Conservation (phyloP, 768 basidiomycete genomes). For the Tulasnella sp. region DNA sequence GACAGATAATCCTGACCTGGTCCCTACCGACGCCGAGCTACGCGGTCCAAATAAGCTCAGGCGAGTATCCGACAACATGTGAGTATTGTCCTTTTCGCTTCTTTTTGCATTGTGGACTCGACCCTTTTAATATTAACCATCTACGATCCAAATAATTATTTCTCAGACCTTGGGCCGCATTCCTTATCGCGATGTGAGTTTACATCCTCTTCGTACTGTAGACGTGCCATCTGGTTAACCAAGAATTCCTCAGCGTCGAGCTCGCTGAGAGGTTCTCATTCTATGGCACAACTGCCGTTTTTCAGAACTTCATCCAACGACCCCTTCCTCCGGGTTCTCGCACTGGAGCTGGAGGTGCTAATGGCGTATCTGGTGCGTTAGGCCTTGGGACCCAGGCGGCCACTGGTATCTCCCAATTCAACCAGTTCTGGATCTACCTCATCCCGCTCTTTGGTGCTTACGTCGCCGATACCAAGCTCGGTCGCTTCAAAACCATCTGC, state of each 20-base stretch:
- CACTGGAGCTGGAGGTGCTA: conserved; percentile 17
- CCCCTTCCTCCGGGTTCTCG: conserved; percentile 18
- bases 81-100: background rate
- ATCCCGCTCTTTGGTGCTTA: conserved; percentile 17
- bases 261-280: conserved; percentile 23
- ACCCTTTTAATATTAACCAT: background rate
- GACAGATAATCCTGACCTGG: background rate
- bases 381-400: conserved; percentile 18
- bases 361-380: conserved; percentile 15
- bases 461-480: conserved; percentile 21
- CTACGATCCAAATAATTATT: no score
- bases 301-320: conserved; percentile 20
- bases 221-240: background rate
- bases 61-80: conserved; percentile 15
- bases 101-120: background rate
- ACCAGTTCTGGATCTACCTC: conserved; percentile 23
- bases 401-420: conserved; percentile 17
- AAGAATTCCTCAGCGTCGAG: conserved; percentile 18
- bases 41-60: conserved; percentile 13
- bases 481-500: conserved; percentile 27
- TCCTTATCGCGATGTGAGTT: conserved; percentile 13
- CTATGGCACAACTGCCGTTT: conserved; percentile 22
- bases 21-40: conserved; percentile 15
- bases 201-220: background rate
- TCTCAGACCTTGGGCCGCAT: conserved; percentile 16